Percentiles rank a stretch among this genome's conserved stretches.
These are phyloP conservation scores for Melampsora americana DNA, from an alignment of 1,284 basidiomycete species.

Conservation along the genomic window DNA sequence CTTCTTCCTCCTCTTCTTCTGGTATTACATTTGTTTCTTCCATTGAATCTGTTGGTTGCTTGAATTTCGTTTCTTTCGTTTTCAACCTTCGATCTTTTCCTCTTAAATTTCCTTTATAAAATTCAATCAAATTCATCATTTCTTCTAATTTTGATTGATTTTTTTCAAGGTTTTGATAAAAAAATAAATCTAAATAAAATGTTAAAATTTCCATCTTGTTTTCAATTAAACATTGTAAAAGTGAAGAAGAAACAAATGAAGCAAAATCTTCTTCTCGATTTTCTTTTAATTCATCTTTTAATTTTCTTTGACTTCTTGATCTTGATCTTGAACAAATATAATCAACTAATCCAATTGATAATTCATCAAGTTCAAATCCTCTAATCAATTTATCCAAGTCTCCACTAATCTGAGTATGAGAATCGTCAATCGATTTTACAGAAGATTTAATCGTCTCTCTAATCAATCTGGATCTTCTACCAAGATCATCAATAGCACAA, in stretches of 20 bases:
- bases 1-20: neutral
- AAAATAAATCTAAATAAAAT: conserved; percentile 66
- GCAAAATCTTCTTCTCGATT: conserved; percentile 53
- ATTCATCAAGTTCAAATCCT: conserved; percentile 37
- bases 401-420: conserved; percentile 5
- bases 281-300: conserved; percentile 9
- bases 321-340: conserved; percentile 21
- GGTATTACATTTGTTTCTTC: neutral
- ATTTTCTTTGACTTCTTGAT: conserved; percentile 3
- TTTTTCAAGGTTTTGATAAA: conserved; percentile 9
- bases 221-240: conserved; percentile 80
- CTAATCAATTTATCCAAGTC: conserved; percentile 31
- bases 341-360: conserved; percentile 38
- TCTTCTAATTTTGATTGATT: conserved; percentile 25
- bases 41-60: conserved; percentile 7
- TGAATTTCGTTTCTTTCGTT: conserved; percentile 7
- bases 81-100: conserved; percentile 19
- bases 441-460: conserved; percentile 30
- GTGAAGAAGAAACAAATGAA: conserved; percentile 68
- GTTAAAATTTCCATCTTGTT: conserved; percentile 78
- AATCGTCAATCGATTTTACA: neutral
- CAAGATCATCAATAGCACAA: conserved; percentile 41
- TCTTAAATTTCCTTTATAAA: conserved; percentile 18
- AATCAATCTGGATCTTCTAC: conserved; percentile 25
- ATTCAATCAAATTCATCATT: conserved; percentile 25